These are phyloP conservation scores for Conticribra weissflogii DNA, from an alignment of 108 stramenopile species.

Conservation along the genomic window DNA sequence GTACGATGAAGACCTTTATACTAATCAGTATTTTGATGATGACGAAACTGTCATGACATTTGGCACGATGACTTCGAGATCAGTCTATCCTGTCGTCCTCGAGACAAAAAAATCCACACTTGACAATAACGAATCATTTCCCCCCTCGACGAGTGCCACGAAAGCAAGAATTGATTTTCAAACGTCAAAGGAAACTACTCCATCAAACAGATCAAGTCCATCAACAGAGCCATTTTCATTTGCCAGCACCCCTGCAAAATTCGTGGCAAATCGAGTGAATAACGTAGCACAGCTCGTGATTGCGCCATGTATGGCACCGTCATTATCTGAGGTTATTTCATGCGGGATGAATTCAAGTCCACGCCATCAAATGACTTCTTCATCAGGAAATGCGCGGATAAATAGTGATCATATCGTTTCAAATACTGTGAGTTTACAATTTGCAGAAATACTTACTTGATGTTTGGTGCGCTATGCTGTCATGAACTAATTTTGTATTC, in stretches of 20 bases:
- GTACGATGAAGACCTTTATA: constrained; percentile 30
- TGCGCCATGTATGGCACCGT: constrained; percentile 84
- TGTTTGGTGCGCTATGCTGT: too few species aligned
- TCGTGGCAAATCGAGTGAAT: constrained; percentile 71
- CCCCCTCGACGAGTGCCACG: too few species aligned
- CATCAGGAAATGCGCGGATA: constrained; percentile 16
- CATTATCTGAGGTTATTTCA: constrained; percentile 37
- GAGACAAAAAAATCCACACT: constrained; percentile 34
- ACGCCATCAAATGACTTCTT: neutral
- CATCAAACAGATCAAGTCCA: constrained; percentile 5
- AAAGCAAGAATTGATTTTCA: too few species aligned
- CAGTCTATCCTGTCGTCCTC: constrained; percentile 17
- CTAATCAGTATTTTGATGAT: constrained; percentile 64
- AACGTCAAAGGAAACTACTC: constrained; percentile 17
- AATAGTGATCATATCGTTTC: neutral
- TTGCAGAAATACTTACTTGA: too few species aligned
- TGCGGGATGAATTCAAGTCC: constrained; percentile 9
- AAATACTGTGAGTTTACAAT: constrained; percentile 6
- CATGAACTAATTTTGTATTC: neutral
- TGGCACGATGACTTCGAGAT: constrained; percentile 34
- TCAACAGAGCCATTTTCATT: constrained; percentile 46
- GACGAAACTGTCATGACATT: constrained; percentile 85
- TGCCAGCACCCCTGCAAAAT: constrained; percentile 45
- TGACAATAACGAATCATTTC: too few species aligned
- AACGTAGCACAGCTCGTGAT: constrained; percentile 79